phyloP scores from a whole-genome alignment of 495 filamentous ascomycete species.

The Aspergillus haitiensis region DNA sequence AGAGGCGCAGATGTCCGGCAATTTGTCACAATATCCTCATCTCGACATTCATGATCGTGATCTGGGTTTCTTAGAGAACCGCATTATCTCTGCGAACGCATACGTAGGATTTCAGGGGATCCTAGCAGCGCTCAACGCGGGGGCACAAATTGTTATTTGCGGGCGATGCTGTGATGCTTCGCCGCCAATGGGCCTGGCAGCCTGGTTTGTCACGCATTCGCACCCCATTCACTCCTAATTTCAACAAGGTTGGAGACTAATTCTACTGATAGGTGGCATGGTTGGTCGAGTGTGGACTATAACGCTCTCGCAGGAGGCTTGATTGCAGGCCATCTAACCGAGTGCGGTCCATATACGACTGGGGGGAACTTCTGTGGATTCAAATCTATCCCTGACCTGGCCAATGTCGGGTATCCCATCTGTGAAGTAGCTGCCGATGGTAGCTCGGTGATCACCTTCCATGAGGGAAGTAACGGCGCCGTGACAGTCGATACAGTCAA shows the following conservation, averaged over 20 bases:
- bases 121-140: constrained; percentile 36
- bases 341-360: constrained; percentile 45
- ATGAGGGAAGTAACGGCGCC: constrained; percentile 2
- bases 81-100: neutral
- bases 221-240: too few relatives aligned
- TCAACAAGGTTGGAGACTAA: too few relatives aligned
- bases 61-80: too few relatives aligned
- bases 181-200: constrained; percentile 40
- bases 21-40: too few relatives aligned
- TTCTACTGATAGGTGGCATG: too few relatives aligned
- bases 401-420: constrained; percentile 41
- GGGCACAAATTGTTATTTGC: constrained; percentile 50
- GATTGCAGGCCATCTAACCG: constrained; percentile 43
- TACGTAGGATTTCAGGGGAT: constrained; percentile 36
- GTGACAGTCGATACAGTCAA: constrained; percentile 42
- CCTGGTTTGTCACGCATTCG: too few relatives aligned
- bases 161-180: constrained; percentile 46
- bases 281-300: constrained; percentile 30
- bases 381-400: constrained; percentile 27
- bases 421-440: constrained; percentile 45
- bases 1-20: too few relatives aligned
- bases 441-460: constrained; percentile 27
- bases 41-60: too few relatives aligned
- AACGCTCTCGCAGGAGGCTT: constrained; percentile 39
- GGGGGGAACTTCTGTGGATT: constrained; percentile 53